A percentile compares a stretch with the other conserved stretches of the same genome.
Evolutionary conservation across 345 rosid genomes (phyloP).

Genomic region (Aquilaria sinensis): DNA sequence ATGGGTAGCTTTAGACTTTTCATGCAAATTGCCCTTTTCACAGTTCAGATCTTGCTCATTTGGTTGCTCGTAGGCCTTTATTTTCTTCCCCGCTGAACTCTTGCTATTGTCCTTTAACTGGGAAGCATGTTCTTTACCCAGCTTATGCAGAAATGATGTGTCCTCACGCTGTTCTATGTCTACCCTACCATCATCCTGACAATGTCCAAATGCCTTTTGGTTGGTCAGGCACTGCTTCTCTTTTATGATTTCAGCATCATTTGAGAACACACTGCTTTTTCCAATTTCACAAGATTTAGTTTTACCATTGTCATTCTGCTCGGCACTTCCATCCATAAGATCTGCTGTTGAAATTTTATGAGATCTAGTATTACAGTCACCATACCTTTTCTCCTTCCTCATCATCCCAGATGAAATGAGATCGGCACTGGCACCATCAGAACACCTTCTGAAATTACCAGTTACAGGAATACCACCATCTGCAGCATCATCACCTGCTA

Average conservation of each 20-base stretch:
- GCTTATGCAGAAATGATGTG: conserved; percentile 10
- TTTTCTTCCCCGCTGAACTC: conserved; percentile 17
- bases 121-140: conserved; percentile 14
- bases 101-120: conserved; percentile 17
- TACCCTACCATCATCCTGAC: conserved; percentile 14
- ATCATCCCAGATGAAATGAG: conserved; percentile 13
- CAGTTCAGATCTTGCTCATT: conserved; percentile 13
- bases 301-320: conserved; percentile 9
- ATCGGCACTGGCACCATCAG: conserved; percentile 17
- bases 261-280: conserved; percentile 11
- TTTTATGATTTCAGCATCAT: conserved; percentile 14
- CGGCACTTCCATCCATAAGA: conserved; percentile 5
- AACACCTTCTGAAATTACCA: conserved; percentile 17
- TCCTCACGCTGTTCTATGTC: conserved; percentile 10
- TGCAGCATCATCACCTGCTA: conserved; percentile 7
- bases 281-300: conserved; percentile 13
- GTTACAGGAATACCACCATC: conserved; percentile 14
- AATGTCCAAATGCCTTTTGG: conserved; percentile 7
- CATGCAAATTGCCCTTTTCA: conserved; percentile 20
- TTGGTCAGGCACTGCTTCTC: conserved; percentile 6
- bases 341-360: conserved; percentile 8
- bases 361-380: conserved; percentile 12
- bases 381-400: conserved; percentile 19
- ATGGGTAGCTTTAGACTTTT: conserved; percentile 12
- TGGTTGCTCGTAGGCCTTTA: conserved; percentile 16